Percentiles rank a stretch among this genome's conserved stretches.
phyloP scores from a whole-genome alignment of 2,329 filamentous ascomycete genomes.

The Epicoccum nigrum region DNA sequence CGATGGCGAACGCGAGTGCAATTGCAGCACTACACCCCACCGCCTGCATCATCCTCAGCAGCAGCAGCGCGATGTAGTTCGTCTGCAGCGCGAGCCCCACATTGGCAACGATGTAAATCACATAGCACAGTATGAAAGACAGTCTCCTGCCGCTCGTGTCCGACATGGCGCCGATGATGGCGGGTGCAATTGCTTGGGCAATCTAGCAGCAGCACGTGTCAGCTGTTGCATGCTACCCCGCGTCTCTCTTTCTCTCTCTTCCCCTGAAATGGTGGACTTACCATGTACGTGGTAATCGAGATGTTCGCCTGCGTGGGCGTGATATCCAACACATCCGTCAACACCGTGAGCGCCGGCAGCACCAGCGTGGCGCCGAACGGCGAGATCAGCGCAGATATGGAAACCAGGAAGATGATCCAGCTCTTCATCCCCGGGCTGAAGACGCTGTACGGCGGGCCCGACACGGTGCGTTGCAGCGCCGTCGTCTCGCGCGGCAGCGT shows the following conservation, averaged over 20 bases:
- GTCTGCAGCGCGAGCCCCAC: constrained; percentile 47
- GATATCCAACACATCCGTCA: constrained; percentile 49
- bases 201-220: too few species aligned
- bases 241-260: too few species aligned
- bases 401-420: constrained; percentile 57
- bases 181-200: constrained; percentile 60
- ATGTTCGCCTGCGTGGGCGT: constrained; percentile 55
- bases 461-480: constrained; percentile 27
- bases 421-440: constrained; percentile 50
- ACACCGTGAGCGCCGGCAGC: constrained; percentile 45
- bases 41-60: constrained; percentile 48
- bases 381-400: constrained; percentile 55
- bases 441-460: constrained; percentile 40
- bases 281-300: constrained; percentile 59
- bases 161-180: constrained; percentile 59
- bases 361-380: constrained; percentile 51
- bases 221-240: too few species aligned
- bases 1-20: constrained; percentile 70
- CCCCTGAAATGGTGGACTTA: too few species aligned
- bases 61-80: constrained; percentile 43
- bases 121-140: constrained; percentile 55
- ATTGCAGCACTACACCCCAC: constrained; percentile 51
- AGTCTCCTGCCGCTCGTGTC: constrained; percentile 59
- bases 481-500: constrained; percentile 8
- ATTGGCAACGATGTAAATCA: constrained; percentile 47